These are phyloP conservation scores for Fusarium paranaense DNA, from an alignment of 2,329 filamentous ascomycete species.

Conservation along the genomic window DNA sequence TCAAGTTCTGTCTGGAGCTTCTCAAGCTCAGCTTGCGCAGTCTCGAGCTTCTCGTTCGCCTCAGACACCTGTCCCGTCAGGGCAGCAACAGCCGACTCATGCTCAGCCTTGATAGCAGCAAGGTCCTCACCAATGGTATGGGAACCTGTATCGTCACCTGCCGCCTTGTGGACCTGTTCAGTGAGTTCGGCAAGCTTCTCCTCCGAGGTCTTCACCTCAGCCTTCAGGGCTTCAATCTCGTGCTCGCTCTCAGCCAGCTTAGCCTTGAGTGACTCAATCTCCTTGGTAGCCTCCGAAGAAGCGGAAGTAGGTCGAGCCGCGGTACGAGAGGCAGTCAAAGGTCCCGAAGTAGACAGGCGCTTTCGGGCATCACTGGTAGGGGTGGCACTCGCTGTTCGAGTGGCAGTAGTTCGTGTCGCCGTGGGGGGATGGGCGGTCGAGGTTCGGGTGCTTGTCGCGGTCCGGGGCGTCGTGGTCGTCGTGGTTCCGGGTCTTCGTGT, in stretches of 20 bases:
- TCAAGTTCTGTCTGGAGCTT: conserved; percentile 61
- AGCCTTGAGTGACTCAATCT: conserved; percentile 69
- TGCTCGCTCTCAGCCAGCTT: conserved; percentile 69
- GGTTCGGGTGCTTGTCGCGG: conserved; percentile 46
- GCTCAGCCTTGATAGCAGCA: conserved; percentile 61
- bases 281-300: conserved; percentile 61
- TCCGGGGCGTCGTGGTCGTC: conserved; percentile 51
- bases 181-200: conserved; percentile 67
- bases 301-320: conserved; percentile 55
- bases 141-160: conserved; percentile 51
- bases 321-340: conserved; percentile 52
- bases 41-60: conserved; percentile 62
- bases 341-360: conserved; percentile 64
- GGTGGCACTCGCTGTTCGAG: conserved; percentile 55
- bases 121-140: conserved; percentile 59
- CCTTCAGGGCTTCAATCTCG: conserved; percentile 68
- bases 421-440: conserved; percentile 24
- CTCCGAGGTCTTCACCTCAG: conserved; percentile 66
- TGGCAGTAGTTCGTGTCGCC: conserved; percentile 42
- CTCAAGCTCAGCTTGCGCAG: conserved; percentile 63
- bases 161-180: conserved; percentile 60
- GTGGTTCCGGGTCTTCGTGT: conserved; percentile 50
- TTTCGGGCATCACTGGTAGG: conserved; percentile 64
- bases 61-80: conserved; percentile 62
- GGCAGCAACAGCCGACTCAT: conserved; percentile 60